These are phyloP conservation scores for Melanopsichium pennsylvanicum DNA, from an alignment of 1,284 basidiomycete species.

Conservation along the genomic window DNA sequence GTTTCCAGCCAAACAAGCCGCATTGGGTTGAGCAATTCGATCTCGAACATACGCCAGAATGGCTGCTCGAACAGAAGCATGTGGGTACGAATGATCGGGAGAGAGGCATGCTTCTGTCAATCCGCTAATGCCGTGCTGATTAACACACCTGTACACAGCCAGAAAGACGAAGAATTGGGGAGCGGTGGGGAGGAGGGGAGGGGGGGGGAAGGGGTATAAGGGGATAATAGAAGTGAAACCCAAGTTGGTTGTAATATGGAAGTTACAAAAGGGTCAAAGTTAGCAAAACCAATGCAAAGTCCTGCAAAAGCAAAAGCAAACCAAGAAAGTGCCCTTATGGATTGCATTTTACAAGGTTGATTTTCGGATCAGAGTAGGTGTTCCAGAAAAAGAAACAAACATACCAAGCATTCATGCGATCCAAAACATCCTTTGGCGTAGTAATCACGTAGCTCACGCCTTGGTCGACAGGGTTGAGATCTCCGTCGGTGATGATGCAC, in stretches of 20 bases:
- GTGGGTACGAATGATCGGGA: slow-evolving; percentile 48
- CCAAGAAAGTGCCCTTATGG: too few species aligned
- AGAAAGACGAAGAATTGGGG: too few species aligned
- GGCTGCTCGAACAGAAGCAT: slow-evolving; percentile 65
- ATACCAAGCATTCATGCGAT: slow-evolving; percentile 66
- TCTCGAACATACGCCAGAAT: slow-evolving; percentile 68
- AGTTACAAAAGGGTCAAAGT: too few species aligned
- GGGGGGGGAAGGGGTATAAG: too few species aligned
- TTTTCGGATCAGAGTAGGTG: too few species aligned
- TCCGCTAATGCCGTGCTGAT: slow-evolving; percentile 47
- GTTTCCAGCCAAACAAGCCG: slow-evolving; percentile 79
- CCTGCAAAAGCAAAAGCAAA: too few species aligned
- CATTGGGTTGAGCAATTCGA: slow-evolving; percentile 68
- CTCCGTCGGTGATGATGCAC: slow-evolving; percentile 81
- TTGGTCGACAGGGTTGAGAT: slow-evolving; percentile 76
- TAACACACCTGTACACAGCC: slow-evolving; percentile 44
- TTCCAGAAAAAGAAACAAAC: too few species aligned
- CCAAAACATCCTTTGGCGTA: slow-evolving; percentile 73
- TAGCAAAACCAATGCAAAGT: too few species aligned
- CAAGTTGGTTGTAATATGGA: too few species aligned
- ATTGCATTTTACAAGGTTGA: too few species aligned
- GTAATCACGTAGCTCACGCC: slow-evolving; percentile 76
- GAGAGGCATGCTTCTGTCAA: slow-evolving; percentile 48
- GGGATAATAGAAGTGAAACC: too few species aligned
- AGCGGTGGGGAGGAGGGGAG: too few species aligned